Percentiles rank a stretch among this genome's conserved stretches.
Evolutionary conservation across 2,329 filamentous ascomycete species (phyloP).

Genomic region (Tolypocladium tundrense): DNA sequence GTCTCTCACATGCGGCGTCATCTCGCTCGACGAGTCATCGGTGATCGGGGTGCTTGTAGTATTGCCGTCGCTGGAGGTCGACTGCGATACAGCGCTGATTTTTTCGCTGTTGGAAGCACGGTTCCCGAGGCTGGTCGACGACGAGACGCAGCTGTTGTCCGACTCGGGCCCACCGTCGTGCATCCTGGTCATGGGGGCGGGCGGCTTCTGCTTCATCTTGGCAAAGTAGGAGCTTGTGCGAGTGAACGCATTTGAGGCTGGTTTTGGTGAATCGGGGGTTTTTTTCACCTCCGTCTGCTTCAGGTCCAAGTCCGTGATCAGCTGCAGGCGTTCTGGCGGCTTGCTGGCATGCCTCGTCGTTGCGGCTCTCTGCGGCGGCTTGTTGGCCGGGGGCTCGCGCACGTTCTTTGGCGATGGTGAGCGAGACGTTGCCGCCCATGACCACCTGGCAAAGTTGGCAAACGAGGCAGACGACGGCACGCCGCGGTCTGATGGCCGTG

Average conservation of each 20-base stretch:
- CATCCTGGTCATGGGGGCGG: conserved; percentile 30
- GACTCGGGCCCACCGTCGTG: conserved; percentile 24
- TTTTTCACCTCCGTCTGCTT: conserved; percentile 11
- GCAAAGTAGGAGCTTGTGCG: conserved; percentile 39
- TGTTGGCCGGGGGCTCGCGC: conserved; percentile 14
- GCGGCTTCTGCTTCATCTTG: conserved; percentile 37
- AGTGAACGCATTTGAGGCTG: conserved; percentile 26
- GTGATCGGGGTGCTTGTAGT: conserved; percentile 21
- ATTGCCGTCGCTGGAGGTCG: conserved; percentile 27
- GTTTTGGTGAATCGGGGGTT: conserved; percentile 23
- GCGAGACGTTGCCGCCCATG: conserved; percentile 40
- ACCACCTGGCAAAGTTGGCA: conserved; percentile 38
- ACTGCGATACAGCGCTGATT: conserved; percentile 25
- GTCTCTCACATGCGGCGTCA: conserved; percentile 34
- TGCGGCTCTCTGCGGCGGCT: conserved; percentile 11
- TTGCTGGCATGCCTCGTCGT: conserved; percentile 12
- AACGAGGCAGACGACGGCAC: conserved; percentile 35
- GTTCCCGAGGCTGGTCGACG: conserved; percentile 33
- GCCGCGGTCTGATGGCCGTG: conserved; percentile 18
- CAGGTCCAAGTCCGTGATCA: conserved; percentile 13
- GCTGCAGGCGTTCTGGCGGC: conserved; percentile 17
- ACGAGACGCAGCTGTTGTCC: conserved; percentile 36
- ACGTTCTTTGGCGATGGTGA: conserved; percentile 34
- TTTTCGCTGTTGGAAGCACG: conserved; percentile 27
- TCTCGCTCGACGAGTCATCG: conserved; percentile 36